phyloP scores from a whole-genome alignment of 1,284 basidiomycete genomes.

The Mycosarcoma maydis region DNA sequence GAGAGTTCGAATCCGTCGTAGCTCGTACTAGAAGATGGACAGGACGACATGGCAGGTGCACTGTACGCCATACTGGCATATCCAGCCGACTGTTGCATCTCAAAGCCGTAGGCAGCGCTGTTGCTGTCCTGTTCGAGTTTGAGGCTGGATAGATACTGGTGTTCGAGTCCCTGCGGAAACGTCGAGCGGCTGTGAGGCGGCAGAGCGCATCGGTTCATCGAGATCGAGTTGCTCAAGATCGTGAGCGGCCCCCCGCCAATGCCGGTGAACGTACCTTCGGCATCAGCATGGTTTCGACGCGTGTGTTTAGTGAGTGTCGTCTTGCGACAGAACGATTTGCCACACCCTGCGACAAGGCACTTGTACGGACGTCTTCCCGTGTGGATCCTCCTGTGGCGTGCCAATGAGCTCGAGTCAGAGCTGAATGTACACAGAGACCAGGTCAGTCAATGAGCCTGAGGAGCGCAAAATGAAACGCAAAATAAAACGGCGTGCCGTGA shows the following conservation, averaged over 20 bases:
- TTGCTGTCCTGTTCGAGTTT: slow-evolving; percentile 16
- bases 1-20: slow-evolving; percentile 18
- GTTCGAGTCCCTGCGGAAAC: slow-evolving; percentile 35
- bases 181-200: slow-evolving; percentile 38
- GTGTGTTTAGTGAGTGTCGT: slow-evolving; percentile 69
- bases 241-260: slow-evolving; percentile 17
- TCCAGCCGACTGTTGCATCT: slow-evolving; percentile 10
- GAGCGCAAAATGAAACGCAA: no score
- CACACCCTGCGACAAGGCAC: slow-evolving; percentile 61
- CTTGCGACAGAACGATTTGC: slow-evolving; percentile 66
- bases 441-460: no score
- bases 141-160: slow-evolving; percentile 28
- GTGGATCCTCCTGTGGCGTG: slow-evolving; percentile 79
- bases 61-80: slow-evolving; percentile 29
- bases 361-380: slow-evolving; percentile 68
- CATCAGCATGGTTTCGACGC: slow-evolving; percentile 60
- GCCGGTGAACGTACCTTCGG: slow-evolving; percentile 27
- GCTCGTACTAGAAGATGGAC: slow-evolving; percentile 24
- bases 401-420: slow-evolving; percentile 72
- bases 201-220: slow-evolving; percentile 21
- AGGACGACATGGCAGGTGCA: slow-evolving; percentile 30
- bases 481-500: no score
- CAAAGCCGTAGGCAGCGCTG: slow-evolving; percentile 7
- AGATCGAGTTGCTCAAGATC: slow-evolving; percentile 45
- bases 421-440: slow-evolving; percentile 4